Evolutionary conservation across 1,139 yeast species (phyloP), one percentile per base, ranked within the genome.

Genomic region (Blastobotrys aristatus): DNA sequence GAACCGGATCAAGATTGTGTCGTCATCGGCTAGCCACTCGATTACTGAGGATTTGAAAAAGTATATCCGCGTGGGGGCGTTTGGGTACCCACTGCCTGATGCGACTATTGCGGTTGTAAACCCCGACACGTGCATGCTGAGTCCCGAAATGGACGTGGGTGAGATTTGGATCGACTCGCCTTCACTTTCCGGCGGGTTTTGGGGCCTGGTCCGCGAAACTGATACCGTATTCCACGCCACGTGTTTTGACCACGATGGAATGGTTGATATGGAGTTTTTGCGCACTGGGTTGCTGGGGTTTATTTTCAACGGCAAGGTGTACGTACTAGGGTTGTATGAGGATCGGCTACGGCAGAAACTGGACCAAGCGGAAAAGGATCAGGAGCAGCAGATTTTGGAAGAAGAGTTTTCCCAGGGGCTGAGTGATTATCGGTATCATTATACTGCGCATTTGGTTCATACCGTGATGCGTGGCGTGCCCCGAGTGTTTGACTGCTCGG

Each of bases 101-200:
- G 92, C 97, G 0, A 87, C 95, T 0, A 66, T 92, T 38, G 97
- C 97, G 0, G 80, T 92, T 31, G 97, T 92, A 0, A 89, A 94
- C 61, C 97, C 98, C 0, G 98, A 94, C 54, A 84, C 87, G 52
- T 75, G 82, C 29, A 67, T 79, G 4, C 68, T 88, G 17, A 82
- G 86, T 3, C 76, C 78, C 2, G 79, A 74, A 41, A 79, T 87
- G 57, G 90, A 85, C 54, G 84, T 94, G n/a, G 98, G 98, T 20
- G 99, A 92, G 64, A 84, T 92, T 30, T 94, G 98, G 98, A 86
- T 92, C 20, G 96, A 88, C 61, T 81, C 90, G 50, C 95, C 92
- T 2, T 84, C 95, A 51, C 69, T 88, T 5, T 81, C 92, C 4
- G 96, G 96, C 6, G 96, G 96, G 0, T 87, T 85, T 60, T 88